Conservation (phyloP, 1,284 basidiomycete species). For the Gomphus sp. region DNA sequence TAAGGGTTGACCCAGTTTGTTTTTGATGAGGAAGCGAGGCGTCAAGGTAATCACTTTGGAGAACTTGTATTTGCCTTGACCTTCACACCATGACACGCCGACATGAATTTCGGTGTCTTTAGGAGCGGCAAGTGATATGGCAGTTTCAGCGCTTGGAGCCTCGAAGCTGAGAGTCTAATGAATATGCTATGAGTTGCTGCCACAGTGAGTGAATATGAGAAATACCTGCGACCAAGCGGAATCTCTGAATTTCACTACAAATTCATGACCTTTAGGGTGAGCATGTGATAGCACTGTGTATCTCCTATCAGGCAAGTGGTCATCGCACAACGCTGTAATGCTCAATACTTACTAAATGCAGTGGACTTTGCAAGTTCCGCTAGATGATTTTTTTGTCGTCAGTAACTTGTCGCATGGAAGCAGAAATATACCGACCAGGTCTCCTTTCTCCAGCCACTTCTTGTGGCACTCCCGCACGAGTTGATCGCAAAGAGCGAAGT, state of each 20-base stretch:
- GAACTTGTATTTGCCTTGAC: constrained; percentile 93
- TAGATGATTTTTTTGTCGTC: constrained; percentile 16
- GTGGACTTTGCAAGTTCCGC: constrained; percentile 50
- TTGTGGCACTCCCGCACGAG: constrained; percentile 62
- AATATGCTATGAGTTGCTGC: neutral
- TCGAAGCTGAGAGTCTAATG: constrained; percentile 76
- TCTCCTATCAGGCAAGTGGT: constrained; percentile 28
- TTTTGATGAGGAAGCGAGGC: constrained; percentile 89
- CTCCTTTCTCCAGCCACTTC: constrained; percentile 80
- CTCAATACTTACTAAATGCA: constrained; percentile 62
- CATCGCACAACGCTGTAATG: neutral
- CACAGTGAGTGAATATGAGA: constrained; percentile 6
- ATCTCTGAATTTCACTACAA: constrained; percentile 77
- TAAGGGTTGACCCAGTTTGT: constrained; percentile 63
- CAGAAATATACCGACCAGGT: constrained; percentile 31
- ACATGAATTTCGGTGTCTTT: constrained; percentile 78
- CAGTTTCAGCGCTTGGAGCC: constrained; percentile 84
- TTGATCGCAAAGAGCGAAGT: constrained; percentile 61
- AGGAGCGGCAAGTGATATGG: constrained; percentile 64
- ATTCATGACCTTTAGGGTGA: constrained; percentile 76
- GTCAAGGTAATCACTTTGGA: constrained; percentile 90
- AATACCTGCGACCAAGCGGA: constrained; percentile 85
- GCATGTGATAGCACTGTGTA: constrained; percentile 80
- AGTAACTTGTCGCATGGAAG: neutral
- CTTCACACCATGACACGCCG: constrained; percentile 90